A percentile compares a stretch with the other conserved stretches of the same genome.
Conservation (phyloP, 2,329 filamentous ascomycete genomes). For the Claviceps monticola region DNA sequence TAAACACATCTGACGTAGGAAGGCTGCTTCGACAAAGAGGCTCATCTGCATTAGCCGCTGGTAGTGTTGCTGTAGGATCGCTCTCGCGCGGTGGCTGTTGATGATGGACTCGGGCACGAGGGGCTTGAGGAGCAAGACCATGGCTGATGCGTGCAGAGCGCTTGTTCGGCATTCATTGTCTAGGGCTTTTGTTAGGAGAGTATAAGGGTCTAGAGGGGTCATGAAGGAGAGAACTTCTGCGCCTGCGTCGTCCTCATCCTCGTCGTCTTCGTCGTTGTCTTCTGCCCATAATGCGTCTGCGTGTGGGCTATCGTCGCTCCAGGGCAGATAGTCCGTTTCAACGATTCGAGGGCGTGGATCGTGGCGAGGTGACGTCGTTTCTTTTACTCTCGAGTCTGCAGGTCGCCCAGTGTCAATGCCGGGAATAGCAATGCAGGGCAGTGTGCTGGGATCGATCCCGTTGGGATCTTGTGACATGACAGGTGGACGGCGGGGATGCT, state of each 20-base stretch:
- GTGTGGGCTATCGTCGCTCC: constrained; percentile 42
- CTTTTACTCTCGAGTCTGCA: constrained; percentile 14
- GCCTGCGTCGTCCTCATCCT: neutral
- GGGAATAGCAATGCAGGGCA: neutral
- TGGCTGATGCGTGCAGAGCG: constrained; percentile 44
- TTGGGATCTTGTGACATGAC: constrained; percentile 16
- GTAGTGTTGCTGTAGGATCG: constrained; percentile 46
- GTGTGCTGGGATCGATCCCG: neutral
- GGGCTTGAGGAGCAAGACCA: constrained; percentile 44
- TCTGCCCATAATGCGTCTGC: constrained; percentile 27
- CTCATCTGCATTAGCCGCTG: constrained; percentile 43
- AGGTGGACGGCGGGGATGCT: constrained; percentile 17
- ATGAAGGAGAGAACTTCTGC: neutral
- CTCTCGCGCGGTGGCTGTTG: constrained; percentile 39
- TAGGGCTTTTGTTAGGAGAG: constrained; percentile 38
- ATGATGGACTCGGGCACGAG: constrained; percentile 41
- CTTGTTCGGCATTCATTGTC: constrained; percentile 42
- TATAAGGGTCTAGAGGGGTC: constrained; percentile 39
- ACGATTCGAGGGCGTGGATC: constrained; percentile 29
- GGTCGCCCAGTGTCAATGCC: constrained; percentile 8
- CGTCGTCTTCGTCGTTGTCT: neutral
- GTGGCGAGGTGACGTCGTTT: constrained; percentile 18
- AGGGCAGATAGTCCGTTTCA: constrained; percentile 45
- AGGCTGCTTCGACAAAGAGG: constrained; percentile 45
- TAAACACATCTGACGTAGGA: constrained; percentile 47